Evolutionary conservation across 495 filamentous ascomycete genomes (phyloP).

Genomic region (Aspergillus homomorphus): DNA sequence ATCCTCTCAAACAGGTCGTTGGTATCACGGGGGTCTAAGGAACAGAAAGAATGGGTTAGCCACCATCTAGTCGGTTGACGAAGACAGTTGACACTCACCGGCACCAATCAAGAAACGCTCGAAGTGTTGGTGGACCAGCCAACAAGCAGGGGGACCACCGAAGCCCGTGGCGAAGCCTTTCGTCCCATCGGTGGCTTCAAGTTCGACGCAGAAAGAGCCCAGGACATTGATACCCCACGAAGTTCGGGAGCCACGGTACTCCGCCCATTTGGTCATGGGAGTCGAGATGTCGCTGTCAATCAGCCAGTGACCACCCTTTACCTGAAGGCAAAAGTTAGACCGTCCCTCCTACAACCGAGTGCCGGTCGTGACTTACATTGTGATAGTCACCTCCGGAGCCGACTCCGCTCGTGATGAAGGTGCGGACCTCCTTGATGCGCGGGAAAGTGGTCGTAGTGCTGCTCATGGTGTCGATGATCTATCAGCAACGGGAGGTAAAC

Average conservation of each 20-base stretch:
- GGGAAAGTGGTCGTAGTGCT: constrained; percentile 33
- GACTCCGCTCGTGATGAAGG: constrained; percentile 79
- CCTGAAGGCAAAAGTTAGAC: constrained; percentile 26
- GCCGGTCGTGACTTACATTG: constrained; percentile 55
- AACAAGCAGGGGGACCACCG: constrained; percentile 88
- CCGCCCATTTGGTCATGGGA: constrained; percentile 82
- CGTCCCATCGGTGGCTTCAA: constrained; percentile 82
- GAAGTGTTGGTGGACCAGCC: constrained; percentile 88
- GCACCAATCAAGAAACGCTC: constrained; percentile 84
- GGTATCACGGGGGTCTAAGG: constrained; percentile 74
- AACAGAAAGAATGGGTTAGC: background rate
- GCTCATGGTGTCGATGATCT: constrained; percentile 30
- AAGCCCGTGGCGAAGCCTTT: constrained; percentile 93
- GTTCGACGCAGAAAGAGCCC: constrained; percentile 90
- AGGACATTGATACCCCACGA: constrained; percentile 96
- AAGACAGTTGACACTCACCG: constrained; percentile 35
- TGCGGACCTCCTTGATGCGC: constrained; percentile 73
- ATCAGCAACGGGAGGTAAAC: background rate
- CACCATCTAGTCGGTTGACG: background rate
- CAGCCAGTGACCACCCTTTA: constrained; percentile 88
- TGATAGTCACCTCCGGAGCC: constrained; percentile 92
- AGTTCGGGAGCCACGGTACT: constrained; percentile 81
- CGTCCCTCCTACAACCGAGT: background rate
- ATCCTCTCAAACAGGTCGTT: constrained; percentile 91
- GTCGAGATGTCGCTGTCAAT: constrained; percentile 89